Evolutionary conservation across 148 eudicot species (phyloP).

Genomic region (Arbutus unedo): DNA sequence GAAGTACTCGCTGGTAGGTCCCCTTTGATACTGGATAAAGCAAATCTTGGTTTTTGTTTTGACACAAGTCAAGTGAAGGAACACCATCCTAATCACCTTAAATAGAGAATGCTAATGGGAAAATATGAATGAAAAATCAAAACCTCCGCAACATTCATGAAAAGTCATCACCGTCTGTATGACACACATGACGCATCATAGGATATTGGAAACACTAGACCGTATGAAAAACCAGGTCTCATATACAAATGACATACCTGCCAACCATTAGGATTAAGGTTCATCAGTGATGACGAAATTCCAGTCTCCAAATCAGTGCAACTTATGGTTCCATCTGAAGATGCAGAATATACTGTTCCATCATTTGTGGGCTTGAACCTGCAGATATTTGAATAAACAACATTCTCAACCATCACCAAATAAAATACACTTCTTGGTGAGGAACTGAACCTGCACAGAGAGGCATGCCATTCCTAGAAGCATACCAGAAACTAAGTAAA

Average conservation of each 20-base stretch:
- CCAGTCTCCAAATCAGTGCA: constrained; percentile 95
- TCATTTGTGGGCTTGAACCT: constrained; percentile 78
- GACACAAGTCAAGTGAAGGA: not conserved
- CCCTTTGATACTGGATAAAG: too few species aligned
- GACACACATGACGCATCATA: not conserved
- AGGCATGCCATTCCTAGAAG: not conserved
- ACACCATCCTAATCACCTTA: not conserved
- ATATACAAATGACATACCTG: constrained; percentile 41
- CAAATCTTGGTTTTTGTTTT: too few species aligned
- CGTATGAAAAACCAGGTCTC: not conserved
- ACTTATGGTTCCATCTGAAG: constrained; percentile 94
- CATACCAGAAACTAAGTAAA: not conserved
- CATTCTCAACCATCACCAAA: constrained; percentile 7
- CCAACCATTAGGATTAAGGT: constrained; percentile 97
- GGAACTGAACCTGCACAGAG: not conserved
- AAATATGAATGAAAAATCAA: not conserved
- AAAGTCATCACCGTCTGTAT: not conserved
- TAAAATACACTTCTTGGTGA: not conserved
- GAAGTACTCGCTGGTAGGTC: too few species aligned
- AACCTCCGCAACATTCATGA: not conserved
- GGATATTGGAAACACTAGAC: not conserved
- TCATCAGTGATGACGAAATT: constrained; percentile 62
- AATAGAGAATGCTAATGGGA: not conserved
- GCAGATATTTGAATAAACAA: constrained; percentile 13
- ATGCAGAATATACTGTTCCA: constrained; percentile 76